Base-by-base conservation (phyloP, 2,329 filamentous ascomycete genomes). In the Lecanicillium sp. region DNA sequence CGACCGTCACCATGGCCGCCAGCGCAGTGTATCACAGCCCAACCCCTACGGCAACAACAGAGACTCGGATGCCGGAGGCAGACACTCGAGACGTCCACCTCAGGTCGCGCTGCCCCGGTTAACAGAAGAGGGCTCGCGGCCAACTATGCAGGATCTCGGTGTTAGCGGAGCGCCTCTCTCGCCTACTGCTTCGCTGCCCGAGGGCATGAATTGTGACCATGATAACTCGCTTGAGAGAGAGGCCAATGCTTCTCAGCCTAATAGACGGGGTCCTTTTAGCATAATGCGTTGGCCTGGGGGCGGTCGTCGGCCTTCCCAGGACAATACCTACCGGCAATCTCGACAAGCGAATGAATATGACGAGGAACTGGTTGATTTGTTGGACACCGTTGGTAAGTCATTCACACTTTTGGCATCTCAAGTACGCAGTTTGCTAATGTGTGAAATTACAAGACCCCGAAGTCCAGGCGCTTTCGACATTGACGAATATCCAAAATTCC, bases 401-500 rank as follows among this genome's bases (percentile, higher is more conserved):
- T 9, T 14, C n/a, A 6, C 17, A 4, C n/a, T 11, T 7, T 2
- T 3, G 32, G 15, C 5, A 22, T 29, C 15, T n/a, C 14, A 18
- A 42, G 45, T 41, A 46, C 31, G 27, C 6, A 4, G 4, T 13
- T 27, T 15, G n/a, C 40, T 43, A 29, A 44, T 34, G 22, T 25
- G 33, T 25, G 29, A n/a, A 29, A 33, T n/a, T 18, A 11, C 19
- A 5, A 88, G 86, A 94, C 51, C 85, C 86, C 30, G 85, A 94
- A 62, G 80, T 94, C 4, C 78, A 85, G 27, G 86, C 86, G 0
- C 65, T 94, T 4, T 86, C 85, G 0, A 90, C 85, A 12, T 72
- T 94, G 9, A 94, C 85, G 31, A 94, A 94, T 51, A 80, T 94
- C 15, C 86, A 94, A 52, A 94, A 94, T 56, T 92, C 86, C 0